These are phyloP conservation scores for Cercophora scortea DNA, from an alignment of 495 filamentous ascomycete genomes.

Conservation along the genomic window DNA sequence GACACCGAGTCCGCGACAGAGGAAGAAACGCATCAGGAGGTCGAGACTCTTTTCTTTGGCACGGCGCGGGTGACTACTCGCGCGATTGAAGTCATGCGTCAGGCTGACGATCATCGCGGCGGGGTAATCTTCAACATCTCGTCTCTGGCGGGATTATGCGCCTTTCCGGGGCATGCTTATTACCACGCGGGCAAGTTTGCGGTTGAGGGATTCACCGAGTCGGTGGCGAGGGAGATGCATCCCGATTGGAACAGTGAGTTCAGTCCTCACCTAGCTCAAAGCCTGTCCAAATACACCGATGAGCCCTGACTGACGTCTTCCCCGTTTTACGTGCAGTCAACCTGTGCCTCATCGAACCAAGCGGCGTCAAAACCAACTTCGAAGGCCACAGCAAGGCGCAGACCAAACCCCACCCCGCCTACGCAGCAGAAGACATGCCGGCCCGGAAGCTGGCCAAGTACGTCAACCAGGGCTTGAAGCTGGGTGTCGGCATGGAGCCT, in stretches of 20 bases:
- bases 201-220: slow-evolving; percentile 49
- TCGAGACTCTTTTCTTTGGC: slow-evolving; percentile 51
- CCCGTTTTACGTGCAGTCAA: slow-evolving; percentile 17
- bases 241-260: slow-evolving; percentile 36
- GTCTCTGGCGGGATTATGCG: slow-evolving; percentile 41
- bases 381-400: slow-evolving; percentile 19
- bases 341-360: slow-evolving; percentile 42
- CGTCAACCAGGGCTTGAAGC: slow-evolving; percentile 28
- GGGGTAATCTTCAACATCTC: slow-evolving; percentile 48
- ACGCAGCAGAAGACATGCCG: slow-evolving; percentile 27
- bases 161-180: slow-evolving; percentile 38
- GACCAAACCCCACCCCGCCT: slow-evolving; percentile 28
- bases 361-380: slow-evolving; percentile 43
- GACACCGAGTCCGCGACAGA: slow-evolving; percentile 38
- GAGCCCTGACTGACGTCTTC: background rate
- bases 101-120: slow-evolving; percentile 28
- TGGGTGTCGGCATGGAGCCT: slow-evolving; percentile 12
- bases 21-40: slow-evolving; percentile 28
- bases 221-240: slow-evolving; percentile 40
- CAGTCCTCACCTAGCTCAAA: background rate
- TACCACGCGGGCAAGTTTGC: slow-evolving; percentile 52
- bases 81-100: slow-evolving; percentile 39
- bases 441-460: slow-evolving; percentile 28
- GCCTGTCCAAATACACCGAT: background rate
- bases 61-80: slow-evolving; percentile 35